These are phyloP conservation scores for Aspergillus clavatus DNA, from an alignment of 2,329 filamentous ascomycete species.

Conservation along the genomic window DNA sequence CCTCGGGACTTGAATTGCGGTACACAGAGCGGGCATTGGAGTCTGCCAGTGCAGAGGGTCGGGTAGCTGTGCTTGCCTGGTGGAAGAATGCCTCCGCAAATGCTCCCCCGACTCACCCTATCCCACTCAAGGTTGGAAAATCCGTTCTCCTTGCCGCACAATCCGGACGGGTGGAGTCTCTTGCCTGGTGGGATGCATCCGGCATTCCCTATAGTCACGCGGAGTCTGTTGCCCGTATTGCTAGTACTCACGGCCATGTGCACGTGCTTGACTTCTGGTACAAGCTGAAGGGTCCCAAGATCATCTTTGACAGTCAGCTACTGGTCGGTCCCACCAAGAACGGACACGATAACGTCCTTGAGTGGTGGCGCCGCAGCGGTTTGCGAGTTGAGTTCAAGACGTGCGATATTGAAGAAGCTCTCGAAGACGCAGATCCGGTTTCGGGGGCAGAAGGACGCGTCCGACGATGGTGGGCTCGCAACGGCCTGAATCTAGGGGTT, in stretches of 20 bases:
- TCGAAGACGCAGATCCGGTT: conserved; percentile 70
- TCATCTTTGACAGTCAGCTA: conserved; percentile 78
- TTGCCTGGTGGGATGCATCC: conserved; percentile 84
- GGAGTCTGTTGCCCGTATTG: conserved; percentile 77
- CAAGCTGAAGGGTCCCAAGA: conserved; percentile 65
- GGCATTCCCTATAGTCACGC: conserved; percentile 74
- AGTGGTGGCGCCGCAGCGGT: conserved; percentile 79
- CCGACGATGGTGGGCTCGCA: conserved; percentile 79
- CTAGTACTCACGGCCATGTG: conserved; percentile 79
- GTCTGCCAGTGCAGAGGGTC: conserved; percentile 77
- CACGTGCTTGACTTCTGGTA: conserved; percentile 81
- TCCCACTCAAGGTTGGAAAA: conserved; percentile 73
- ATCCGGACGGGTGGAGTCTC: conserved; percentile 68
- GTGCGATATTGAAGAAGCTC: conserved; percentile 89
- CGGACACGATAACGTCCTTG: conserved; percentile 75
- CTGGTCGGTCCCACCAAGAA: conserved; percentile 83
- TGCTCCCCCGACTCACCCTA: conserved; percentile 48
- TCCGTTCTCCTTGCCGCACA: conserved; percentile 80
- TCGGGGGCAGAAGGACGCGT: conserved; percentile 67
- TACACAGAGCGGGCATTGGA: conserved; percentile 86
- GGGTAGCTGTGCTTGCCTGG: conserved; percentile 85
- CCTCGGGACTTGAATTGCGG: conserved; percentile 70
- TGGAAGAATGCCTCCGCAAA: conserved; percentile 70
- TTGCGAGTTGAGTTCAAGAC: conserved; percentile 87
- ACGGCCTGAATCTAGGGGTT: conserved; percentile 74